Percentiles rank a stretch among this genome's conserved stretches.
Conservation (phyloP, 371 early-diverging fungal species). For the Gilbertella persicaria region DNA sequence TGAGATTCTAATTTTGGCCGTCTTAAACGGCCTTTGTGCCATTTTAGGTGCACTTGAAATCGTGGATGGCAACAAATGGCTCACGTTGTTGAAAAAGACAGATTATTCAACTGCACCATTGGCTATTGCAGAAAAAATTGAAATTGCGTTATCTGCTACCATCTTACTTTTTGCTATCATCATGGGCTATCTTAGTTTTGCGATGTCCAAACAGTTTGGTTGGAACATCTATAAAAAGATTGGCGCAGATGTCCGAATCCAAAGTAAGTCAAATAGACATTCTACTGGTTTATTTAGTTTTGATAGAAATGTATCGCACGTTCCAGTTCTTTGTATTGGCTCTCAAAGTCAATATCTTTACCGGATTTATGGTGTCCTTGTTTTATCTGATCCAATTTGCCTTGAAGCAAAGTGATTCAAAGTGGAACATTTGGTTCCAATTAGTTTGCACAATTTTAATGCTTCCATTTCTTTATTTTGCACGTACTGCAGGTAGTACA, state of each 20-base stretch:
- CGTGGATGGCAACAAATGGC: conserved; percentile 49
- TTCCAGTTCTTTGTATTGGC: conserved; percentile 53
- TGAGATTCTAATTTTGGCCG: conserved; percentile 42
- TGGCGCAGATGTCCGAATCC: conserved; percentile 37
- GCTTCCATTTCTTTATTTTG: conserved; percentile 48
- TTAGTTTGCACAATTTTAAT: conserved; percentile 41
- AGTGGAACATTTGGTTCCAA: conserved; percentile 37
- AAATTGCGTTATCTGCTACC: conserved; percentile 39
- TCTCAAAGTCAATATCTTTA: conserved; percentile 51
- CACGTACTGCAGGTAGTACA: conserved; percentile 29
- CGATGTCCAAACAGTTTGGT: conserved; percentile 41
- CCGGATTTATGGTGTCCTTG: conserved; percentile 44
- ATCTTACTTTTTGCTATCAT: conserved; percentile 32
- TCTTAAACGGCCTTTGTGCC: conserved; percentile 47
- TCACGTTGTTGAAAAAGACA: conserved; percentile 20
- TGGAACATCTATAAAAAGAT: conserved; percentile 45
- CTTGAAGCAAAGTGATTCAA: conserved; percentile 12
- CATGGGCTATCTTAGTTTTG: conserved; percentile 34
- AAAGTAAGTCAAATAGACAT: conserved; percentile 16
- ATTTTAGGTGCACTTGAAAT: conserved; percentile 47
- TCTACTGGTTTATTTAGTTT: background rate
- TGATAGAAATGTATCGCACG: conserved; percentile 45
- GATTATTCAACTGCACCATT: conserved; percentile 23
- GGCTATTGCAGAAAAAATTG: conserved; percentile 38
- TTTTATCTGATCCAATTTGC: conserved; percentile 51